phyloP scores from a whole-genome alignment of 805 yeast species.

The Gaillardinia entomophila region DNA sequence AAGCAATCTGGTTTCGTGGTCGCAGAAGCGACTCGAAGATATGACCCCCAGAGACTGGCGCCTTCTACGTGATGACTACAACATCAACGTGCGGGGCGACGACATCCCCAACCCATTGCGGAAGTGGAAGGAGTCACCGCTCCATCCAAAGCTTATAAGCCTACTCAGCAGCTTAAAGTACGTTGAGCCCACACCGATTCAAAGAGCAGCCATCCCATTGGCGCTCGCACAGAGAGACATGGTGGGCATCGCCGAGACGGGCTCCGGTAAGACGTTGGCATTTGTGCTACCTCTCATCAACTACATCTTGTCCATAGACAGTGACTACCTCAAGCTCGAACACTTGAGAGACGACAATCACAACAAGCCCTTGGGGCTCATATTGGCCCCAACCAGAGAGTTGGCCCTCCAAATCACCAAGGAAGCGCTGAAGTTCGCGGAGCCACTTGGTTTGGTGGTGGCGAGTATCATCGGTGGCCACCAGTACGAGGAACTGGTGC shows the following conservation, averaged over 20 bases:
- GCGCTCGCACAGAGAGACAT: conserved; percentile 57
- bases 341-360: conserved; percentile 41
- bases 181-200: conserved; percentile 80
- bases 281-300: conserved; percentile 69
- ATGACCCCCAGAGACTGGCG: conserved; percentile 92
- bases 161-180: conserved; percentile 40
- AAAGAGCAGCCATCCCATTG: conserved; percentile 79
- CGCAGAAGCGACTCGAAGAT: conserved; percentile 50
- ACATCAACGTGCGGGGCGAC: conserved; percentile 54
- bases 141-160: conserved; percentile 33
- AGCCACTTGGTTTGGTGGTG: conserved; percentile 35
- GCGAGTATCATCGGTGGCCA: conserved; percentile 88
- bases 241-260: conserved; percentile 92
- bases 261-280: conserved; percentile 92
- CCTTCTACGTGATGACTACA: conserved; percentile 71
- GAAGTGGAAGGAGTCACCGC: conserved; percentile 60
- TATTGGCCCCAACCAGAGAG: conserved; percentile 92
- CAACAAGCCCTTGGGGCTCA: conserved; percentile 68
- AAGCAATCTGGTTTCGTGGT: conserved; percentile 49
- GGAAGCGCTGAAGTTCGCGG: conserved; percentile 54
- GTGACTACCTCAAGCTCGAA: conserved; percentile 29
- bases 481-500: conserved; percentile 66
- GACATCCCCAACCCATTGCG: conserved; percentile 52
- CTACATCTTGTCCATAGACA: conserved; percentile 37
- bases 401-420: conserved; percentile 79